A percentile compares a stretch with the other conserved stretches of the same genome.
Evolutionary conservation across 768 basidiomycete species (phyloP).

Genomic region (Kwoniella sp.): DNA sequence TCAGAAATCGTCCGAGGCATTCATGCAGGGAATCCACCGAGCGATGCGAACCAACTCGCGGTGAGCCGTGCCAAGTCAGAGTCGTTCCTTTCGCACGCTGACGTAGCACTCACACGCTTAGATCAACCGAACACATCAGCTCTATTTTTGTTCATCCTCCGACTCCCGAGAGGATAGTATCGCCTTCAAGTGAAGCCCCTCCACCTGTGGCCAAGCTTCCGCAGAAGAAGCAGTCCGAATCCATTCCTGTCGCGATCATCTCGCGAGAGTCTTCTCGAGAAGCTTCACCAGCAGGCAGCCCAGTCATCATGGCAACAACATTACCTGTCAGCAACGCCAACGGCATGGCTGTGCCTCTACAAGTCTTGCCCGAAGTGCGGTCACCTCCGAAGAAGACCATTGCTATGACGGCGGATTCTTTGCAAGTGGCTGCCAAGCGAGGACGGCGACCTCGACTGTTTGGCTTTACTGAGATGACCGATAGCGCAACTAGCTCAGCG

Average conservation of each 20-base stretch:
- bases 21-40: constrained; percentile 14
- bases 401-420: constrained; percentile 31
- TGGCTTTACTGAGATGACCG: constrained; percentile 48
- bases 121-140: constrained; percentile 19
- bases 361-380: constrained; percentile 46
- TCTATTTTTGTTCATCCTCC: constrained; percentile 45
- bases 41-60: constrained; percentile 17
- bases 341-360: constrained; percentile 26
- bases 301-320: constrained; percentile 3
- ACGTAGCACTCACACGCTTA: constrained; percentile 6
- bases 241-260: not conserved
- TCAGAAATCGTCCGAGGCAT: constrained; percentile 1
- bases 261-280: constrained; percentile 1
- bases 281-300: constrained; percentile 19
- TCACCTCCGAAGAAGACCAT: constrained; percentile 41
- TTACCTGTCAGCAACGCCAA: constrained; percentile 6
- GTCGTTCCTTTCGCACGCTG: not conserved
- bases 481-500: constrained; percentile 19
- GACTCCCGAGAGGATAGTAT: constrained; percentile 31
- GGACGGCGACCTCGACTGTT: constrained; percentile 43
- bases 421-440: constrained; percentile 23
- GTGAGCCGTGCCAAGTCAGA: not conserved
- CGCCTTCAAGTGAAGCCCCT: constrained; percentile 9
- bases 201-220: not conserved
- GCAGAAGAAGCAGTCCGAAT: not conserved